Percentiles rank a stretch among this genome's conserved stretches.
These are phyloP conservation scores for Neurospora sublineolata DNA, from an alignment of 495 filamentous ascomycete species.

Conservation along the genomic window DNA sequence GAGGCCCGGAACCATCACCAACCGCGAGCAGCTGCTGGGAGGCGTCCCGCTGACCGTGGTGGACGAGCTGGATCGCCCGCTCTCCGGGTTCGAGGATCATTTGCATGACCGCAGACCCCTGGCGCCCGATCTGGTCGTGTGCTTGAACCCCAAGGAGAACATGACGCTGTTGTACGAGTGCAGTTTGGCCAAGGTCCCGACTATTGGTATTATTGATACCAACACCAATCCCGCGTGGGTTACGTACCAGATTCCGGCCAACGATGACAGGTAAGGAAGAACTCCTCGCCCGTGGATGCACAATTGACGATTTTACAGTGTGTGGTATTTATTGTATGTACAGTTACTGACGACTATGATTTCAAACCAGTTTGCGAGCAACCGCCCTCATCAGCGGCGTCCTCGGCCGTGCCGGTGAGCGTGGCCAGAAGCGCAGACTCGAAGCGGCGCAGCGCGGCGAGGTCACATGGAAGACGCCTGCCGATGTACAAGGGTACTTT, in stretches of 20 bases:
- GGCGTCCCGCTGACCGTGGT: conserved; percentile 55
- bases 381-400: conserved; percentile 73
- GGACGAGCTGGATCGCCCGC: conserved; percentile 54
- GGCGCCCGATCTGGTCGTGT: conserved; percentile 84
- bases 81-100: conserved; percentile 55
- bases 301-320: not conserved
- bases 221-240: conserved; percentile 87
- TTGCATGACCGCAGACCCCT: conserved; percentile 50
- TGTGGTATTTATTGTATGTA: not conserved
- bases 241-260: conserved; percentile 92
- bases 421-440: conserved; percentile 56
- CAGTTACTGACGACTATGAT: not conserved
- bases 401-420: conserved; percentile 72
- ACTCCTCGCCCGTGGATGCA: not conserved
- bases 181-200: conserved; percentile 75
- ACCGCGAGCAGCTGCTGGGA: conserved; percentile 75
- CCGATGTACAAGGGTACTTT: conserved; percentile 22
- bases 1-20: conserved; percentile 87
- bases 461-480: conserved; percentile 44
- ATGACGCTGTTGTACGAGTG: conserved; percentile 84
- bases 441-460: conserved; percentile 48
- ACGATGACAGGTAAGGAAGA: conserved; percentile 68
- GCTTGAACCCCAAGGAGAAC: conserved; percentile 87
- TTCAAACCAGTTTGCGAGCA: conserved; percentile 54
- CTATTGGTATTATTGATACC: conserved; percentile 89